Base-by-base conservation (phyloP, 179 eudicot genomes). In the Vitellaria paradoxa region DNA sequence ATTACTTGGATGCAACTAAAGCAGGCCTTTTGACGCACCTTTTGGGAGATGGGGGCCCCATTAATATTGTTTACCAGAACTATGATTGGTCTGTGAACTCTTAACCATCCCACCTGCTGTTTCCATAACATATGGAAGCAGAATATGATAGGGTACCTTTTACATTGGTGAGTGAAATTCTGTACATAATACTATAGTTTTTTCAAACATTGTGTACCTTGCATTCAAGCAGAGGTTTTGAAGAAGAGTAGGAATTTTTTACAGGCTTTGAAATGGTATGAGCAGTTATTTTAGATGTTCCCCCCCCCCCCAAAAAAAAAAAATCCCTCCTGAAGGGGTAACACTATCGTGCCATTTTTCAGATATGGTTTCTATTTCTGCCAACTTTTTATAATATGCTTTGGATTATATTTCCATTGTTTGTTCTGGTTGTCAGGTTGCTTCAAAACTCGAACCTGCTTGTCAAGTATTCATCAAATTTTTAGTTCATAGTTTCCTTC, bases 1-100 rank as follows among this genome's bases (percentile, higher is more conserved):
- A 69, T 71, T 93, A 85, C 88, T 82, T 93, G 86, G 97, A 89
- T 83, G 87, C 92, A 70, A 83, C 84, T 49, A 90, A 86, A 82
- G 87, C 97, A 47, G 97, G 99, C 52, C 93, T 95, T 67, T 81
- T 95, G 78, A 84, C 89, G 64, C 99, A 95, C 83, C 92, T 95
- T 71, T 82, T 89, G 82, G 83, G 88, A 65, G 99, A 95, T 77
- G 94, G 93, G 6, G 91, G 93, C 11, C 57, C 80, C 20, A 75
- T 93, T 56, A 83, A 79, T 78, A 77, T 95, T 69, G 81, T 68
- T 40, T 90, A 91, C 88, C 87, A 89, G 78, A 84, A 83, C 57
- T 93, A 85, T 72, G 93, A 95, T 75, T 95, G 97, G 97, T 93
- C 99, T 21, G 68, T 88, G 50, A 90, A 95, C 78, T 86, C 83